Evolutionary conservation across 2,329 filamentous ascomycete species (phyloP).

Genomic region (Alternaria sp.): DNA sequence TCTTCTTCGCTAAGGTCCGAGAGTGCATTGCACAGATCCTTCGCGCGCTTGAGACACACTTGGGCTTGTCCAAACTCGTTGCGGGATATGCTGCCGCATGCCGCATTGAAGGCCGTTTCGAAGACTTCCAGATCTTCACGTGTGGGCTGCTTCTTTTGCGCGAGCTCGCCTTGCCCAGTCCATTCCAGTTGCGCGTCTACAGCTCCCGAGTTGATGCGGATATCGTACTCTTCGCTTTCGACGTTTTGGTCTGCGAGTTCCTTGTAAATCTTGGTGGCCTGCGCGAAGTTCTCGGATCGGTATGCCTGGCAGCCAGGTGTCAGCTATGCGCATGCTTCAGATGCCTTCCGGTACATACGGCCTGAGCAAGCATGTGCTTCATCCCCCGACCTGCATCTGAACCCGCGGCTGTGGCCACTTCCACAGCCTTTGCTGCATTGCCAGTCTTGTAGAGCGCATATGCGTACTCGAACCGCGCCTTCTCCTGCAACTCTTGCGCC

Average conservation of each 20-base stretch:
- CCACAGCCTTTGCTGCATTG: constrained; percentile 69
- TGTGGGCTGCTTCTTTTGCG: constrained; percentile 63
- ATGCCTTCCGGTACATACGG: constrained; percentile 53
- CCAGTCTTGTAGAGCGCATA: constrained; percentile 88
- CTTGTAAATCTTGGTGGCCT: constrained; percentile 70
- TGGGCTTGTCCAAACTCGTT: constrained; percentile 72
- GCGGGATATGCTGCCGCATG: constrained; percentile 74
- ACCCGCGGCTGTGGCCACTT: constrained; percentile 55
- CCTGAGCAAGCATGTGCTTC: constrained; percentile 69
- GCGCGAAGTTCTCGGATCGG: constrained; percentile 75
- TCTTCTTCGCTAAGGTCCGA: constrained; percentile 79
- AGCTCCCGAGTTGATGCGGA: constrained; percentile 79
- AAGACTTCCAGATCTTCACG: constrained; percentile 76
- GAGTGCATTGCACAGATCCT: constrained; percentile 73
- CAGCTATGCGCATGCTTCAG: constrained; percentile 17
- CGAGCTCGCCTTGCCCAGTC: constrained; percentile 64
- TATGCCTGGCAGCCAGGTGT: constrained; percentile 63
- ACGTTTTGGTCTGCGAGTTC: constrained; percentile 60
- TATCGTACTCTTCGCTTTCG: constrained; percentile 74
- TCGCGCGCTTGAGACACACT: constrained; percentile 73
- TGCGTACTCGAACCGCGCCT: constrained; percentile 73
- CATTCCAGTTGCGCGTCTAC: constrained; percentile 76
- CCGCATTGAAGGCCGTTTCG: constrained; percentile 82
- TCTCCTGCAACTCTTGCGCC: constrained; percentile 66
- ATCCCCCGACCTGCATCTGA: constrained; percentile 57